These are phyloP conservation scores for Elsinoe australis DNA, from an alignment of 2,329 filamentous ascomycete species.

Conservation along the genomic window DNA sequence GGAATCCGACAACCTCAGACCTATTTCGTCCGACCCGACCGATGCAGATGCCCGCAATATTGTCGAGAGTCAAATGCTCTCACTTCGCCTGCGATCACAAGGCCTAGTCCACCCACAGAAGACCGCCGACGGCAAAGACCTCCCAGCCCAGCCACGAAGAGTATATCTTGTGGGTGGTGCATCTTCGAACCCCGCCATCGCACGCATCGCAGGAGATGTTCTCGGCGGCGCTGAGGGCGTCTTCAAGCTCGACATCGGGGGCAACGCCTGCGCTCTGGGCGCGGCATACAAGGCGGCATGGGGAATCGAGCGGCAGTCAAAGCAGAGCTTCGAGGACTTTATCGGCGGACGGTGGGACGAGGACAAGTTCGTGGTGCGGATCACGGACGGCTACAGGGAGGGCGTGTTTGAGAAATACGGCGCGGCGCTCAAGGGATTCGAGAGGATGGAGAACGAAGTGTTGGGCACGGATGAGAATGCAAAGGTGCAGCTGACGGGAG, in stretches of 20 bases:
- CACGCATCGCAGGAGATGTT: constrained; percentile 74
- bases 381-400: constrained; percentile 71
- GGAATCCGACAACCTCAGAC: constrained; percentile 39
- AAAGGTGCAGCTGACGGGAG: constrained; percentile 15
- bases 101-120: constrained; percentile 53
- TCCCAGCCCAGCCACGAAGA: constrained; percentile 77
- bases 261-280: constrained; percentile 88
- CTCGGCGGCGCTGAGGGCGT: constrained; percentile 84
- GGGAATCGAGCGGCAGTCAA: constrained; percentile 61
- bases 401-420: constrained; percentile 73
- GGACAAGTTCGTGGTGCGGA: constrained; percentile 70
- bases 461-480: constrained; percentile 34
- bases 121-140: constrained; percentile 40
- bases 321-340: constrained; percentile 79
- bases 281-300: constrained; percentile 95
- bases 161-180: constrained; percentile 94
- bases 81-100: constrained; percentile 75
- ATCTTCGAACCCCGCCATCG: constrained; percentile 81
- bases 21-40: constrained; percentile 39
- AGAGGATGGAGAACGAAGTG: constrained; percentile 62
- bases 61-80: constrained; percentile 90
- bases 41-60: constrained; percentile 75
- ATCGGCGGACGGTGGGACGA: constrained; percentile 81
- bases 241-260: constrained; percentile 86
- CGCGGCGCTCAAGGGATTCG: constrained; percentile 66